A percentile compares a stretch with the other conserved stretches of the same genome.
Evolutionary conservation across 2,329 filamentous ascomycete genomes (phyloP).

Genomic region (Sporothrix pseudoabietina): DNA sequence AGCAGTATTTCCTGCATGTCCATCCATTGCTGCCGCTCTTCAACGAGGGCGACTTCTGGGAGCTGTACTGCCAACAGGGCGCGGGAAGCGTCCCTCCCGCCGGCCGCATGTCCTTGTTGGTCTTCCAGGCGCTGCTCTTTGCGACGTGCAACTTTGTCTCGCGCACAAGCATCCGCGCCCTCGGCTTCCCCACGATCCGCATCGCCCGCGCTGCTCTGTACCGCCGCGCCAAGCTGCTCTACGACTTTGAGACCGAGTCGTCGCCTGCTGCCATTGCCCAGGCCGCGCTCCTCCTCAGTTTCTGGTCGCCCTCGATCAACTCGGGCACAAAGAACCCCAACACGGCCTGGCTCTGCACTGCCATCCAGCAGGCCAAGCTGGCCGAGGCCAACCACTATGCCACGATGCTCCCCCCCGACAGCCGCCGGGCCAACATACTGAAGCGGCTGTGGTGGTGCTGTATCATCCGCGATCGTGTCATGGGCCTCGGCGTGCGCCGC

Average conservation of each 20-base stretch:
- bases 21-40: slow-evolving; percentile 50
- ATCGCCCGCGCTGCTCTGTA: slow-evolving; percentile 31
- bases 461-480: slow-evolving; percentile 54
- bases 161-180: slow-evolving; percentile 31
- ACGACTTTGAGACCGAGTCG: slow-evolving; percentile 50
- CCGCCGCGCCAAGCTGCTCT: slow-evolving; percentile 40
- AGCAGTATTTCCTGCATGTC: slow-evolving; percentile 53
- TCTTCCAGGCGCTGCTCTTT: slow-evolving; percentile 52
- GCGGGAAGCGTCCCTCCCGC: slow-evolving; percentile 36
- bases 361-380: slow-evolving; percentile 34
- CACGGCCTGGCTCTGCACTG: slow-evolving; percentile 35
- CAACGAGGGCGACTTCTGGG: slow-evolving; percentile 54
- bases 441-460: slow-evolving; percentile 61
- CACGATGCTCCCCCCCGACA: slow-evolving; percentile 18
- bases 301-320: slow-evolving; percentile 41
- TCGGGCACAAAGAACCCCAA: slow-evolving; percentile 32
- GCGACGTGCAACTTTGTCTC: slow-evolving; percentile 32
- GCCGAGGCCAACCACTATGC: slow-evolving; percentile 35
- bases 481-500: slow-evolving; percentile 54
- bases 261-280: slow-evolving; percentile 48
- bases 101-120: slow-evolving; percentile 45
- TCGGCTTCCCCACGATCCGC: slow-evolving; percentile 33
- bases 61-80: slow-evolving; percentile 43
- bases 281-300: slow-evolving; percentile 48
- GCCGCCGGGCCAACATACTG: slow-evolving; percentile 42